A percentile compares a stretch with the other conserved stretches of the same genome.
These are phyloP conservation scores for Sporormia fimetaria DNA, from an alignment of 495 filamentous ascomycete species.

Conservation along the genomic window DNA sequence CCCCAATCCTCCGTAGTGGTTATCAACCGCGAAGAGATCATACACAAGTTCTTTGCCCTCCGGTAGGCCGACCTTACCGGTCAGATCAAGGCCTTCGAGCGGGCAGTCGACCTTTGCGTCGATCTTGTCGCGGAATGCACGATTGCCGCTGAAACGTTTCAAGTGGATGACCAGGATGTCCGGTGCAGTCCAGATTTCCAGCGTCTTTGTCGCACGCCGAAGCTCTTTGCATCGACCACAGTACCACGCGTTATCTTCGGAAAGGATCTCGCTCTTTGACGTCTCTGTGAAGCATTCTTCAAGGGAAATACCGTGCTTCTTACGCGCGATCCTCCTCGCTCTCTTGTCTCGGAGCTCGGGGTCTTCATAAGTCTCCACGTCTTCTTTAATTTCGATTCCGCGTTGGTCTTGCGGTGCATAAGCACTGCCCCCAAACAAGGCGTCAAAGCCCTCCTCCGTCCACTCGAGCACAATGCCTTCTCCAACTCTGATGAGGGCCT, in stretches of 20 bases:
- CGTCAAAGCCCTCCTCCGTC: conserved; percentile 52
- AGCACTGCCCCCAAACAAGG: conserved; percentile 50
- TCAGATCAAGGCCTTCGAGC: conserved; percentile 74
- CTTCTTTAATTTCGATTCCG: conserved; percentile 42
- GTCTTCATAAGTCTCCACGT: conserved; percentile 48
- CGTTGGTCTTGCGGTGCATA: conserved; percentile 38
- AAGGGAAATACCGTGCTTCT: conserved; percentile 66
- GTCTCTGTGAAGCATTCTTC: conserved; percentile 90
- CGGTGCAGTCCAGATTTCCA: conserved; percentile 90
- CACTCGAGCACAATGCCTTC: conserved; percentile 84
- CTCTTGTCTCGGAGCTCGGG: conserved; percentile 52
- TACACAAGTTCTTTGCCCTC: conserved; percentile 74
- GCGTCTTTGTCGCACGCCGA: conserved; percentile 82
- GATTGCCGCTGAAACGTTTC: conserved; percentile 80
- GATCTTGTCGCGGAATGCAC: conserved; percentile 71
- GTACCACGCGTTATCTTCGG: conserved; percentile 91
- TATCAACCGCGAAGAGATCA: conserved; percentile 88
- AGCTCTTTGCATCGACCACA: conserved; percentile 92
- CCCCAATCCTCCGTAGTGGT: conserved; percentile 82
- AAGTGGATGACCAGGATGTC: conserved; percentile 92
- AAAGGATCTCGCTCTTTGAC: conserved; percentile 81
- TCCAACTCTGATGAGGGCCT: conserved; percentile 53
- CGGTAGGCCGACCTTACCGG: conserved; percentile 59
- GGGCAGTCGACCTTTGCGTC: conserved; percentile 89
- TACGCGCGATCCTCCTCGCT: conserved; percentile 46